A percentile compares a stretch with the other conserved stretches of the same genome.
phyloP scores from a whole-genome alignment of 73 alveolate genomes.

The Urostyla sp. region DNA sequence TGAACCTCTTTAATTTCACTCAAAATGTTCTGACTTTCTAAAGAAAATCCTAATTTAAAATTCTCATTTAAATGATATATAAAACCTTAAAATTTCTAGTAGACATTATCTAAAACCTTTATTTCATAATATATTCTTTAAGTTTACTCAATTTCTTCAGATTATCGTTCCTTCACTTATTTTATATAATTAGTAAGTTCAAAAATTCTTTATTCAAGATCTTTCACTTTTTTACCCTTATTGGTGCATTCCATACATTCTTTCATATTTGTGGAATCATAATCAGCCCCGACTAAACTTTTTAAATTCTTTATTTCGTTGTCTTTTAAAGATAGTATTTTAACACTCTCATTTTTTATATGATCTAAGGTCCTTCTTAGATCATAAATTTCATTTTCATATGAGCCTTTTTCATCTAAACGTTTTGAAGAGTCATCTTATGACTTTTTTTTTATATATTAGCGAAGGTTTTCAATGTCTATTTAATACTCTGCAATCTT shows the following conservation, averaged over 20 bases:
- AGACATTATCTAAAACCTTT: no score
- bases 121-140: no score
- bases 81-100: no score
- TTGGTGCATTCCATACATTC: conserved; percentile 43
- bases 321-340: not conserved
- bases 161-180: not conserved
- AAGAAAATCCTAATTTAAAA: no score
- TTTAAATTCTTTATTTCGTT: conserved; percentile 18
- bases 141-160: no score
- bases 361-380: not conserved
- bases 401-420: conserved; percentile 1
- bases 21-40: no score
- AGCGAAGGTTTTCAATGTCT: conserved; percentile 34
- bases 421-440: conserved; percentile 26
- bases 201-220: conserved; percentile 14
- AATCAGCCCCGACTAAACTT: not conserved
- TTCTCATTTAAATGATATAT: no score
- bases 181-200: conserved; percentile 38
- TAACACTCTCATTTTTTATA: not conserved
- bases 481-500: conserved; percentile 18
- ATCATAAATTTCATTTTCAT: not conserved
- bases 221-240: not conserved
- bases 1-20: no score
- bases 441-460: conserved; percentile 38
- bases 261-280: not conserved